phyloP scores from a whole-genome alignment of 257 asterid species.

The Misopates orontium region DNA sequence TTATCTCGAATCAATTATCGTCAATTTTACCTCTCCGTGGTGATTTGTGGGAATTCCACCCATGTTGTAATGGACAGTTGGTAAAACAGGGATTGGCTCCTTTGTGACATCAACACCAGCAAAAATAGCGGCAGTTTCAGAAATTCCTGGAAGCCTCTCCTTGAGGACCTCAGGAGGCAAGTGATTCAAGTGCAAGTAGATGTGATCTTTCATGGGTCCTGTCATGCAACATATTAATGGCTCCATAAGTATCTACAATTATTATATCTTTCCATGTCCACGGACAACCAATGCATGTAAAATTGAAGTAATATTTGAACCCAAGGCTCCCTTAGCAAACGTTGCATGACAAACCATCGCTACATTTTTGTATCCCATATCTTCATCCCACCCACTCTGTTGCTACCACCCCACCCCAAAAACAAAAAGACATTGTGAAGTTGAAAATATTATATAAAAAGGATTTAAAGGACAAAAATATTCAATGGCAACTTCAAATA shows the following conservation, averaged over 20 bases:
- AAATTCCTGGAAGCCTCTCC: slow-evolving; percentile 98
- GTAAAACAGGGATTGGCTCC: slow-evolving; percentile 97
- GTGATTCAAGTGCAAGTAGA: slow-evolving; percentile 95
- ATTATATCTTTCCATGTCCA: background rate
- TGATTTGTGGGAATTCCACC: slow-evolving; percentile 97
- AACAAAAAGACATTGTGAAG: background rate
- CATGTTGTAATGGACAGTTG: slow-evolving; percentile 98
- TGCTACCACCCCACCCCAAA: background rate
- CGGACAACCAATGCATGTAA: background rate
- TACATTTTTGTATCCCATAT: background rate
- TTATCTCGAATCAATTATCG: slow-evolving; percentile 14
- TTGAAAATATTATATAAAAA: background rate
- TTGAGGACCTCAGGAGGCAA: slow-evolving; percentile 95
- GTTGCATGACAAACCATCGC: background rate
- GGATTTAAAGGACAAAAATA: background rate
- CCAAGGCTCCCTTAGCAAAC: background rate
- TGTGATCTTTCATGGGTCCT: slow-evolving; percentile 95
- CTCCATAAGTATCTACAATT: slow-evolving; percentile 6
- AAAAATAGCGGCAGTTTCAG: slow-evolving; percentile 97
- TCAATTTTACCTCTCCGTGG: slow-evolving; percentile 80
- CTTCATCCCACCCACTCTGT: slow-evolving; percentile 8
- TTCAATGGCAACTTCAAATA: too few species aligned
- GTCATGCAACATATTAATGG: background rate
- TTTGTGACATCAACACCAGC: slow-evolving; percentile 98
- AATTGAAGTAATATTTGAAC: slow-evolving; percentile 10